Conservation (phyloP, 2,329 filamentous ascomycete genomes). For the Rasamsonia emersonii region DNA sequence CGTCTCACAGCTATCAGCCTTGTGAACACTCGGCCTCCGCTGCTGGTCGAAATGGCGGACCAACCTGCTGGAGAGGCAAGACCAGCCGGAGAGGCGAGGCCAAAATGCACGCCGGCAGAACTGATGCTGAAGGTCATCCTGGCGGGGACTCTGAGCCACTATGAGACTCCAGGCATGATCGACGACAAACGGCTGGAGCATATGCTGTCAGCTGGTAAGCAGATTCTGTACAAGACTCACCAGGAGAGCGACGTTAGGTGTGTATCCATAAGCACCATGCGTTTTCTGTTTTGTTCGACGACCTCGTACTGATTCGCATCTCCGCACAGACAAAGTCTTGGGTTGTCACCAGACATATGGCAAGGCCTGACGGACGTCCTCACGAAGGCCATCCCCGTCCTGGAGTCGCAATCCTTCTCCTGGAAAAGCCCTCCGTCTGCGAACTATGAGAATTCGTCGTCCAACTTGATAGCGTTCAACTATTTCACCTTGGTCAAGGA, state of each 20-base stretch:
- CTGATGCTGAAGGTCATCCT: conserved; percentile 41
- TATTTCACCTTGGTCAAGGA: conserved; percentile 53
- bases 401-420: conserved; percentile 54
- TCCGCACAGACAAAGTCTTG: conserved; percentile 44
- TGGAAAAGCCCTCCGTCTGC: conserved; percentile 49
- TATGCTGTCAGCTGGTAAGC: conserved; percentile 52
- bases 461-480: conserved; percentile 53
- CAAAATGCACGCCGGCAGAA: conserved; percentile 38
- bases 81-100: conserved; percentile 8
- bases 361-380: conserved; percentile 50
- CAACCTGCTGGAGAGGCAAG: conserved; percentile 17
- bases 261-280: no score
- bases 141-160: conserved; percentile 46
- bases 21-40: background rate
- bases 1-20: background rate
- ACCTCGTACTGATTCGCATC: conserved; percentile 5
- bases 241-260: conserved; percentile 48
- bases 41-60: conserved; percentile 24
- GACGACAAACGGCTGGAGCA: conserved; percentile 49
- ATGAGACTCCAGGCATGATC: conserved; percentile 52
- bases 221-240: conserved; percentile 50
- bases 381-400: conserved; percentile 51
- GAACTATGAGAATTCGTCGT: conserved; percentile 51
- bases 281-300: background rate
- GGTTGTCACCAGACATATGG: conserved; percentile 50